Evolutionary conservation across 352 stramenopile species (phyloP), one percentile per base, ranked within the genome.

Genomic region (Pythium rishiriense): DNA sequence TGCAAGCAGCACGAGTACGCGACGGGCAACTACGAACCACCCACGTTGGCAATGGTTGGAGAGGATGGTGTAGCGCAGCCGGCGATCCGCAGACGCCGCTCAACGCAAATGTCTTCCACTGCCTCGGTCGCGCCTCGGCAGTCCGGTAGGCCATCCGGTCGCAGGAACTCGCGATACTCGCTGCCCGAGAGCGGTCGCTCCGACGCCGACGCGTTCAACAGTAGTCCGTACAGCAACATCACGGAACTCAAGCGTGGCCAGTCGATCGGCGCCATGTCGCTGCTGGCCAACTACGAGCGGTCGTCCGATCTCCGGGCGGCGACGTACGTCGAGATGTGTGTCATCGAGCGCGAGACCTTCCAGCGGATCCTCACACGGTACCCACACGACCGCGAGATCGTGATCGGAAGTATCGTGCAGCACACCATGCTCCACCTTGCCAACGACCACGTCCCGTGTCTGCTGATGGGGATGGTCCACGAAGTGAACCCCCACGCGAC

Each of bases 311-410:
- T 89, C 0, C 70, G 71, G 0, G 78, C 80, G 1, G 51, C 79
- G 17, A 79, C 74, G 10, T 73, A 86, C 52, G 75, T 84, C 6
- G 76, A 86, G 51, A 79, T 88, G 67, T 83, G 79, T 53, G 74
- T 83, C 9, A 46, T 88, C 22, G 66, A 58, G 3, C 66, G 75
- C 39, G 59, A 79, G 3, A 49, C 48, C 6, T 86, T 86, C 54
- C 75, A 83, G 24, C 58, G 58, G 3, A 42, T 87, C 3, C 51
- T 85, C 4, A 55, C 48, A 15, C 48, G 48, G 31, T 55, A 55
- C n/a, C 26, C 48, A 19, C 26, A 26, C 15, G 48, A 55, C 48
- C 48, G 48, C 1, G 12, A 21, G 15, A 24, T 41, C 26, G 48
- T 55, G n/a, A 26, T 55, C 17, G 14, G 11, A 6, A 55, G 26